Percentiles rank a stretch among this genome's conserved stretches.
phyloP scores from a whole-genome alignment of 371 early-diverging fungal genomes.

The Entomophthora muscae region DNA sequence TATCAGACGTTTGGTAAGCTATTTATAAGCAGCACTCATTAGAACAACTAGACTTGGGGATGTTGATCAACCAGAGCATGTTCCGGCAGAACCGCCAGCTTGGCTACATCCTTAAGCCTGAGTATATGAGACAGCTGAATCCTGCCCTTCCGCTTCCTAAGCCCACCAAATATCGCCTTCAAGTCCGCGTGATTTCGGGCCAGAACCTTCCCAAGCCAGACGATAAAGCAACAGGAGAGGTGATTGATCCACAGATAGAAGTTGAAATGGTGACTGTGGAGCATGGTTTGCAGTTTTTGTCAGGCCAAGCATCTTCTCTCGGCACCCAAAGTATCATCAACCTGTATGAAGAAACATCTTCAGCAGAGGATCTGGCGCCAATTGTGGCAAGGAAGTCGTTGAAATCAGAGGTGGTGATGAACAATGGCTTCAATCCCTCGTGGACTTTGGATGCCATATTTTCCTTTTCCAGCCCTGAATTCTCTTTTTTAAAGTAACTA shows the following conservation, averaged over 20 bases:
- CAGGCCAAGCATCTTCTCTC: neutral
- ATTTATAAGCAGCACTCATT: too few relatives aligned
- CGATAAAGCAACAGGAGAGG: constrained; percentile 22
- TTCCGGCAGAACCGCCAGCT: constrained; percentile 38
- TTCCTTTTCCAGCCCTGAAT: constrained; percentile 22
- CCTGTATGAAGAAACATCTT: constrained; percentile 15
- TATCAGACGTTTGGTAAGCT: constrained; percentile 44
- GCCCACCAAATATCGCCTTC: neutral
- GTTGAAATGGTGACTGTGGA: constrained; percentile 25
- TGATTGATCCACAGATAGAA: constrained; percentile 36
- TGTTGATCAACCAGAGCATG: constrained; percentile 58
- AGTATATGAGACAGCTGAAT: neutral
- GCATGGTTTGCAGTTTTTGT: constrained; percentile 3
- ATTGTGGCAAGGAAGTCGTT: constrained; percentile 14
- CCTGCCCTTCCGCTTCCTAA: constrained; percentile 3
- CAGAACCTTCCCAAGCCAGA: constrained; percentile 41
- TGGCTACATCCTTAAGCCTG: constrained; percentile 64
- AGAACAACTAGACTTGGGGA: constrained; percentile 28
- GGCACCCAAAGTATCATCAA: neutral
- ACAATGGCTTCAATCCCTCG: constrained; percentile 38
- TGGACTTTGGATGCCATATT: constrained; percentile 34
- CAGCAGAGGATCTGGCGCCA: constrained; percentile 17
- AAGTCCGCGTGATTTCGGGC: constrained; percentile 24
- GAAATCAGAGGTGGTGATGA: constrained; percentile 19
- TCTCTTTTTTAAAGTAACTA: constrained; percentile 27